Evolutionary conservation across 768 basidiomycete species (phyloP).

Genomic region (Basidioascus undulatus): DNA sequence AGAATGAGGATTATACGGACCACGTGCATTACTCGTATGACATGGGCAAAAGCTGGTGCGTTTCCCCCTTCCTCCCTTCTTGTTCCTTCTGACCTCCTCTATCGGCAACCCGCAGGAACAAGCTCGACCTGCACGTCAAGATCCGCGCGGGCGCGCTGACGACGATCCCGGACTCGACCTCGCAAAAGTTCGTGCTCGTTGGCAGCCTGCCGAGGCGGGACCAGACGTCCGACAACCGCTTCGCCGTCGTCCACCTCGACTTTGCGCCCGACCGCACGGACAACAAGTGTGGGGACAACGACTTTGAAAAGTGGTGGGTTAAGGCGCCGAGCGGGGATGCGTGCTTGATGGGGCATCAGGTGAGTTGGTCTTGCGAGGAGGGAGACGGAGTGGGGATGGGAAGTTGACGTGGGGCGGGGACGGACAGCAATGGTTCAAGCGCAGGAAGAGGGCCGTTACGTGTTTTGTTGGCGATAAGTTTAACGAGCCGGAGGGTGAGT

Average conservation of each 20-base stretch:
- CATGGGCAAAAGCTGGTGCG: conserved; percentile 60
- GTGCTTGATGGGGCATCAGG: conserved; percentile 89
- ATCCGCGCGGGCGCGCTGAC: conserved; percentile 53
- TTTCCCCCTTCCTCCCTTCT: background rate
- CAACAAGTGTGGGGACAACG: conserved; percentile 40
- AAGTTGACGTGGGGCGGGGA: background rate
- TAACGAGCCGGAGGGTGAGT: conserved; percentile 52
- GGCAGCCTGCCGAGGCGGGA: conserved; percentile 47
- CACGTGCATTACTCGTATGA: conserved; percentile 55
- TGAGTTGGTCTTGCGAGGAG: conserved; percentile 18
- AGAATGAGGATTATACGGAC: conserved; percentile 59
- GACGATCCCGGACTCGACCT: conserved; percentile 82
- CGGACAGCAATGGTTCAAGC: conserved; percentile 68
- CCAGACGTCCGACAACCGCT: conserved; percentile 22
- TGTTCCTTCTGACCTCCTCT: background rate
- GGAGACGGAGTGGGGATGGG: too few species aligned
- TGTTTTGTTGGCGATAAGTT: conserved; percentile 86
- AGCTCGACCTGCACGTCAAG: conserved; percentile 41
- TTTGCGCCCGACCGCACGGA: conserved; percentile 42
- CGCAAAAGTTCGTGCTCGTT: conserved; percentile 79
- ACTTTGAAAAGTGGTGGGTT: conserved; percentile 63
- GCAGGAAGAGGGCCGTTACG: conserved; percentile 55
- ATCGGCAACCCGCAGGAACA: conserved; percentile 29
- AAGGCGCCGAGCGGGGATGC: conserved; percentile 26
- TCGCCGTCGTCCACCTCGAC: conserved; percentile 57